Conservation (phyloP, 2,329 filamentous ascomycete species). For the Grosmannia huntii region DNA sequence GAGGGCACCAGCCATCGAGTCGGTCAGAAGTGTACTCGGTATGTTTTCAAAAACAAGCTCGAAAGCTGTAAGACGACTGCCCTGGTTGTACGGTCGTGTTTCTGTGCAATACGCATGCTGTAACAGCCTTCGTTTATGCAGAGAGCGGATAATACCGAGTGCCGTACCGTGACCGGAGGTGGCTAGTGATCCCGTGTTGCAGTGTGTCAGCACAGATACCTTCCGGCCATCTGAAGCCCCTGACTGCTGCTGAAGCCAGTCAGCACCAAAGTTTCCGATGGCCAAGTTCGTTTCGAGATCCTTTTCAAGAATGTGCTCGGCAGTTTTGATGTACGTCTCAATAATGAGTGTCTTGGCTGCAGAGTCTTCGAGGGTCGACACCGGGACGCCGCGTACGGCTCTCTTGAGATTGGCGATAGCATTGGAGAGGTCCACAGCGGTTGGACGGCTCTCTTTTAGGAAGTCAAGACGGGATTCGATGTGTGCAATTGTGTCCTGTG, state of each 20-base stretch:
- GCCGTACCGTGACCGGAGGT: conserved; percentile 98
- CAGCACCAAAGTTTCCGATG: conserved; percentile 72
- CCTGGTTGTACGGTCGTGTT: conserved; percentile 95
- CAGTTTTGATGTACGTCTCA: conserved; percentile 60
- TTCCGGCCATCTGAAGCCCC: conserved; percentile 32
- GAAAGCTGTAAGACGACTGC: conserved; percentile 85
- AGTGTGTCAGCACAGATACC: conserved; percentile 87
- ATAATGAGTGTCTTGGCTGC: conserved; percentile 43
- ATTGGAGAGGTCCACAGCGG: conserved; percentile 88
- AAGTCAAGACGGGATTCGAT: conserved; percentile 72
- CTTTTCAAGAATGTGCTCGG: conserved; percentile 75
- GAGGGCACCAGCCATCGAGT: conserved; percentile 90
- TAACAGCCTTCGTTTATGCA: conserved; percentile 53
- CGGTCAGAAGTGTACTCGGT: conserved; percentile 81
- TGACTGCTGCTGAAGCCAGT: conserved; percentile 61
- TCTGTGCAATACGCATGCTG: conserved; percentile 90
- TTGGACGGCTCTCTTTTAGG: conserved; percentile 78
- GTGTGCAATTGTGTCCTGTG: conserved; percentile 51
- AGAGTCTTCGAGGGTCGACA: conserved; percentile 21
- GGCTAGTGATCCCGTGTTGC: conserved; percentile 93
- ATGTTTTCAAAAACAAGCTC: conserved; percentile 92
- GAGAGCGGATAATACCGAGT: conserved; percentile 79
- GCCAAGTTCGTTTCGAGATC: conserved; percentile 78
- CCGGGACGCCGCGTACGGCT: conserved; percentile 39
- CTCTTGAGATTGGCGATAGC: conserved; percentile 69